These are phyloP conservation scores for Fusarium paranaense DNA, from an alignment of 2,329 filamentous ascomycete genomes.

Conservation along the genomic window DNA sequence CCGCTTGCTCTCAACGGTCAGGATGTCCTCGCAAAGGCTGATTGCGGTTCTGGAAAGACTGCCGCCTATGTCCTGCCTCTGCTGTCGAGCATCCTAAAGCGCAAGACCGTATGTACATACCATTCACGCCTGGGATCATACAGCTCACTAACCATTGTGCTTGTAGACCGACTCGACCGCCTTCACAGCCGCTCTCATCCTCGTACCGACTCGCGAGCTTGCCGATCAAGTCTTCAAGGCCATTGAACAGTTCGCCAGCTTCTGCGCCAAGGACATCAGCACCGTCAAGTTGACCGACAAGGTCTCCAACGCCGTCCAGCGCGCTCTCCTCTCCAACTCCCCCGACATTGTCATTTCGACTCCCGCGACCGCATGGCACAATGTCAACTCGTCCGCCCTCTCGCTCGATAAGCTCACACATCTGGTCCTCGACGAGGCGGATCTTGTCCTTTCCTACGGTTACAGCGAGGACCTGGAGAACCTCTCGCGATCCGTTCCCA, in stretches of 20 bases:
- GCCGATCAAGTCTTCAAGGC: slow-evolving; percentile 89
- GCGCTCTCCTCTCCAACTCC: slow-evolving; percentile 83
- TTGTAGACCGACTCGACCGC: slow-evolving; percentile 61
- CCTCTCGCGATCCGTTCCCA: slow-evolving; percentile 81
- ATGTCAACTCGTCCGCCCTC: slow-evolving; percentile 74
- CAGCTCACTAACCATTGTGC: slow-evolving; percentile 11
- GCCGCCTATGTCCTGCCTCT: slow-evolving; percentile 94
- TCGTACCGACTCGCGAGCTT: slow-evolving; percentile 94
- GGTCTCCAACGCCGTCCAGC: slow-evolving; percentile 88
- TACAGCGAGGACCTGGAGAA: slow-evolving; percentile 91
- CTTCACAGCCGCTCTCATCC: slow-evolving; percentile 80
- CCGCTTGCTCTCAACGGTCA: slow-evolving; percentile 88
- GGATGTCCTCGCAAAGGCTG: slow-evolving; percentile 91
- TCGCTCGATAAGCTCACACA: slow-evolving; percentile 78
- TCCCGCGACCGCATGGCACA: slow-evolving; percentile 83
- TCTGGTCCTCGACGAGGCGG: slow-evolving; percentile 93
- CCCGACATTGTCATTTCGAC: slow-evolving; percentile 94
- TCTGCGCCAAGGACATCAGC: slow-evolving; percentile 86
- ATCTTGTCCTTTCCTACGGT: slow-evolving; percentile 92
- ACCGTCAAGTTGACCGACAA: slow-evolving; percentile 91
- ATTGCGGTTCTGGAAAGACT: slow-evolving; percentile 97
- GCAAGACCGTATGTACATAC: slow-evolving; percentile 69
- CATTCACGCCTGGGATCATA: neutral
- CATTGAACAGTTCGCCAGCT: slow-evolving; percentile 80
- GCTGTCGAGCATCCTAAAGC: slow-evolving; percentile 84